Base-by-base conservation (phyloP, 352 stramenopile species). In the Pythium myriotylum region DNA sequence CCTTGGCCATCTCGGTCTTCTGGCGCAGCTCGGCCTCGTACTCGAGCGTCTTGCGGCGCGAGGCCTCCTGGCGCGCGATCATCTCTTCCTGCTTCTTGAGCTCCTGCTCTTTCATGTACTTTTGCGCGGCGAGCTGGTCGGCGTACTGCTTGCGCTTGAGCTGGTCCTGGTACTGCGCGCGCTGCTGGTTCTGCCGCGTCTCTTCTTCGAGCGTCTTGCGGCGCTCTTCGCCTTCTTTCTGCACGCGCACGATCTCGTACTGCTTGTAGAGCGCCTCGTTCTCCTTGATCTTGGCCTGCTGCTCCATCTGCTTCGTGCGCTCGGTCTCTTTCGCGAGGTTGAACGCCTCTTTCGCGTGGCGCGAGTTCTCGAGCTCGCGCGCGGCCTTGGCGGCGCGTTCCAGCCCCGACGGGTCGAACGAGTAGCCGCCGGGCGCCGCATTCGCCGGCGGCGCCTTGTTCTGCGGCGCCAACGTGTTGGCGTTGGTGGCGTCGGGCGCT, bases 61-160 rank as follows among this genome's bases (percentile, higher is more conserved):
- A 97, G 19, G 90, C 86, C 81, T 99, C 97, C 70, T 99, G 94
- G 47, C 95, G 85, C 58, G 88, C 84, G 4, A 98, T 85, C 76
- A 98, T 98, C 82, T 99, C 97, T 80, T 99, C 97, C 79, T 99
- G 94, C 73, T 99, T 99, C 82, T 98, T 97, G 22, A 98, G 73
- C 81, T 99, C 94, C 73, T 98, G 95, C 68, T 98, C 94, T 62
- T 96, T 94, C 83, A 95, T 94, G 67, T 93, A 89, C 77, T 98
- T 98, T 72, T 99, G 95, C 24, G 96, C 95, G 32, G 97, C 92
- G 24, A 98, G 72, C 78, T 99, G 95, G 68, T 99, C 96, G 2
- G 97, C 96, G 68, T 99, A 97, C 71, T 98, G 90, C 80, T 99
- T 99, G 60, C 97, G 92, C 85, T 99, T 98, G 49, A 99, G 89